Conservation (phyloP, 768 basidiomycete genomes). For the Suillus bovinus region DNA sequence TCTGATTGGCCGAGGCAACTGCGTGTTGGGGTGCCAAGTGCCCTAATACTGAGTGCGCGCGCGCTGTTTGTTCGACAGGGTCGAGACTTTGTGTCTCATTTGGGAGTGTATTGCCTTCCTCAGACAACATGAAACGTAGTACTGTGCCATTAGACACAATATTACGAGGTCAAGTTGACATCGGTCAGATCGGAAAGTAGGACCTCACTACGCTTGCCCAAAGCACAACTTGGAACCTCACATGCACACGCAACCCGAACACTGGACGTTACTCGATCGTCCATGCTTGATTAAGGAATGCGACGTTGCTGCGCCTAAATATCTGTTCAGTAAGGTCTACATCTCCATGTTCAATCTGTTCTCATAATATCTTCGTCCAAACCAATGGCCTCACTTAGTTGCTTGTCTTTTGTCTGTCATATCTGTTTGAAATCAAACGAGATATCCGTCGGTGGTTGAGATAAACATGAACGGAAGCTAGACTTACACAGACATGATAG, state of each 20-base stretch:
- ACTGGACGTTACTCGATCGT: neutral
- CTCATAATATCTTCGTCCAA: neutral
- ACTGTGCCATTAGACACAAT: neutral
- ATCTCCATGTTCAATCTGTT: neutral
- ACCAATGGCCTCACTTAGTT: neutral
- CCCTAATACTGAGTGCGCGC: conserved; percentile 41
- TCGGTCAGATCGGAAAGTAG: too few relatives aligned
- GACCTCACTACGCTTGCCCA: neutral
- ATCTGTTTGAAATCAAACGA: neutral
- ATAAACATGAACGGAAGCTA: neutral
- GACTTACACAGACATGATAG: neutral
- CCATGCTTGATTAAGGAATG: neutral
- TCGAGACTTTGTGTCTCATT: conserved; percentile 54
- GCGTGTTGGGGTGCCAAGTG: conserved; percentile 64
- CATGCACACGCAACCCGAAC: neutral
- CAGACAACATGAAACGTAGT: conserved; percentile 30
- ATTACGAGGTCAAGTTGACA: neutral
- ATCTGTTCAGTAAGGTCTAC: too few relatives aligned
- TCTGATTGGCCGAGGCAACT: conserved; percentile 56
- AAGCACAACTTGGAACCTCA: neutral
- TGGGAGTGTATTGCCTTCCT: conserved; percentile 53
- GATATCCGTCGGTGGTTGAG: neutral
- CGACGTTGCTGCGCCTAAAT: neutral
- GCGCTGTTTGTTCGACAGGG: conserved; percentile 57
- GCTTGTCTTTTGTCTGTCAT: neutral